Percentiles rank a stretch among this genome's conserved stretches.
phyloP scores from a whole-genome alignment of 2,329 filamentous ascomycete genomes.

The Lachnellula subtilissima region DNA sequence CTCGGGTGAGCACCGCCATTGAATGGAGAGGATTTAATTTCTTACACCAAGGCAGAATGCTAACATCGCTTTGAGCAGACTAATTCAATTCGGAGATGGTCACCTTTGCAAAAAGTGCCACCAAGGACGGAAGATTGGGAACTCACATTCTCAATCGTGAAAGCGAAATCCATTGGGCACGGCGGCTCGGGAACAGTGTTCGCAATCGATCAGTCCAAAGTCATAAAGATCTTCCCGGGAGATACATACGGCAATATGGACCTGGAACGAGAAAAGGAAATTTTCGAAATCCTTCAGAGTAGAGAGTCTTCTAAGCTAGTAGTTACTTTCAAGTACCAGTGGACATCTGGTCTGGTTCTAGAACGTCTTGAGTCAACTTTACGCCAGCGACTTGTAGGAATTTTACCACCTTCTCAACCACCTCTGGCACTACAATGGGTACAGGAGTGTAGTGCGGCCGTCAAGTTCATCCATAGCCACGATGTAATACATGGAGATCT shows the following conservation, averaged over 20 bases:
- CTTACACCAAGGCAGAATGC: too few species aligned
- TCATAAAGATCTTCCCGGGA: conserved; percentile 1
- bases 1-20: too few species aligned
- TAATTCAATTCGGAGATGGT: too few species aligned
- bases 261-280: background rate
- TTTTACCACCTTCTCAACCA: background rate
- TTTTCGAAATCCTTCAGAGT: background rate
- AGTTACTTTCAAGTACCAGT: background rate
- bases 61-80: too few species aligned
- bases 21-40: too few species aligned
- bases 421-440: background rate
- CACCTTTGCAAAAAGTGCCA: too few species aligned
- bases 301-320: background rate
- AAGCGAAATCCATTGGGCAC: background rate
- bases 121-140: background rate
- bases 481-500: conserved; percentile 8
- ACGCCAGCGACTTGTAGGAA: background rate
- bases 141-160: background rate
- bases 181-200: conserved; percentile 2
- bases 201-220: background rate
- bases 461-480: conserved; percentile 1
- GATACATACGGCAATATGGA: conserved; percentile 1
- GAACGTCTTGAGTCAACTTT: background rate
- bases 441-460: background rate
- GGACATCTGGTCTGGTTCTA: conserved; percentile 1